Conservation (phyloP, 139 green algal species). For the Volvox reticuliferus region DNA sequence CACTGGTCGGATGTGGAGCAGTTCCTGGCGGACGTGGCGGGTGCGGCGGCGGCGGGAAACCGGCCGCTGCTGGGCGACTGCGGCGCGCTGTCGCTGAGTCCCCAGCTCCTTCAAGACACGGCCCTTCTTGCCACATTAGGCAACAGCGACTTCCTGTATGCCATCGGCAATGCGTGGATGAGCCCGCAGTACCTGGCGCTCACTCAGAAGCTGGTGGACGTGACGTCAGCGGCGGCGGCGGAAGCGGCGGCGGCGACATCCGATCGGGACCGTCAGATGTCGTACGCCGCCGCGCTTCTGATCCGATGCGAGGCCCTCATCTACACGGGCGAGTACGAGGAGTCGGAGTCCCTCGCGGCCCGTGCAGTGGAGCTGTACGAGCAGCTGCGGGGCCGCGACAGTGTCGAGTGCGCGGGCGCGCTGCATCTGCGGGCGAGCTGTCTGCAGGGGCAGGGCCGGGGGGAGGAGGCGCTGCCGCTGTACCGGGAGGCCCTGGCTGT, state of each 20-base stretch:
- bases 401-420: slow-evolving; percentile 10
- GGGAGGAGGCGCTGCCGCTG: not conserved
- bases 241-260: not conserved
- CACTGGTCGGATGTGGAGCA: slow-evolving; percentile 22
- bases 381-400: not conserved
- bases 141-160: slow-evolving; percentile 19
- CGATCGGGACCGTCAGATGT: not conserved
- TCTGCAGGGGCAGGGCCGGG: not conserved
- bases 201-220: not conserved
- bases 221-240: not conserved
- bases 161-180: slow-evolving; percentile 11
- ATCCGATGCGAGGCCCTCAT: slow-evolving; percentile 9
- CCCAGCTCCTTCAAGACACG: not conserved
- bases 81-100: not conserved
- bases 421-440: slow-evolving; percentile 3
- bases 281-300: not conserved
- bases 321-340: not conserved
- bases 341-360: not conserved
- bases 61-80: not conserved
- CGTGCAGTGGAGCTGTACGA: not conserved
- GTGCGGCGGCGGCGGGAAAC: not conserved
- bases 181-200: not conserved
- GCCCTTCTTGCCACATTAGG: not conserved
- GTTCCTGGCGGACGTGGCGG: slow-evolving; percentile 23
- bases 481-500: slow-evolving; percentile 12